These are phyloP conservation scores for Codiaeum variegatum DNA, from an alignment of 441 rosid species.

Conservation along the genomic window DNA sequence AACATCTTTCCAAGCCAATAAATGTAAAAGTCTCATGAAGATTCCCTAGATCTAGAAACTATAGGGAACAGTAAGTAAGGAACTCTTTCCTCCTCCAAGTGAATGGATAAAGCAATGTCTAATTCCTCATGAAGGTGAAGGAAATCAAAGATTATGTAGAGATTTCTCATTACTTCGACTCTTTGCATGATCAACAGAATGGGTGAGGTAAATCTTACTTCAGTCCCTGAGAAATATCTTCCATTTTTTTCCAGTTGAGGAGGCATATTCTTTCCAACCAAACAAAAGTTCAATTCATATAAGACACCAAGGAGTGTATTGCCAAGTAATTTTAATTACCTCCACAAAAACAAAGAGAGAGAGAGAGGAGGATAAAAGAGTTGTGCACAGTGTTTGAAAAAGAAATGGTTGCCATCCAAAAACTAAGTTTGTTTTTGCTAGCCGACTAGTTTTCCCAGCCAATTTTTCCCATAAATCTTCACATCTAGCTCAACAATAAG, in stretches of 20 bases:
- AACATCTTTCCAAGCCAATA: neutral
- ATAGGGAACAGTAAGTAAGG: neutral
- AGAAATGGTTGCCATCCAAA: neutral
- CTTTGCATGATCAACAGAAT: neutral
- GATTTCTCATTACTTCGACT: neutral
- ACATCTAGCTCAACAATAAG: neutral
- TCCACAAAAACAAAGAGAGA: neutral
- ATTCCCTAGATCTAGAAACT: neutral
- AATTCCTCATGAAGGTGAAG: neutral
- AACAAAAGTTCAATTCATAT: neutral
- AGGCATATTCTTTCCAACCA: neutral
- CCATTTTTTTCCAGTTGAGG: neutral
- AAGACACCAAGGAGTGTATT: neutral
- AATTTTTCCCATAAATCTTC: neutral
- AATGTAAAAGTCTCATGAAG: neutral
- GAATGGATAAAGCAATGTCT: neutral
- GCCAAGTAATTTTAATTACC: neutral
- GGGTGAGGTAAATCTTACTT: neutral
- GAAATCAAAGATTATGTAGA: neutral
- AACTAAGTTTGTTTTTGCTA: neutral
- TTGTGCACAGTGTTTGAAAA: neutral
- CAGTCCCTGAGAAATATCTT: neutral
- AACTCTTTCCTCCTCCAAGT: neutral
- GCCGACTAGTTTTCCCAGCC: neutral
- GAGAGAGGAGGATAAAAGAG: neutral